Percentiles rank a stretch among this genome's conserved stretches.
These are phyloP conservation scores for Alternaria atra DNA, from an alignment of 2,329 filamentous ascomycete species.

Conservation along the genomic window DNA sequence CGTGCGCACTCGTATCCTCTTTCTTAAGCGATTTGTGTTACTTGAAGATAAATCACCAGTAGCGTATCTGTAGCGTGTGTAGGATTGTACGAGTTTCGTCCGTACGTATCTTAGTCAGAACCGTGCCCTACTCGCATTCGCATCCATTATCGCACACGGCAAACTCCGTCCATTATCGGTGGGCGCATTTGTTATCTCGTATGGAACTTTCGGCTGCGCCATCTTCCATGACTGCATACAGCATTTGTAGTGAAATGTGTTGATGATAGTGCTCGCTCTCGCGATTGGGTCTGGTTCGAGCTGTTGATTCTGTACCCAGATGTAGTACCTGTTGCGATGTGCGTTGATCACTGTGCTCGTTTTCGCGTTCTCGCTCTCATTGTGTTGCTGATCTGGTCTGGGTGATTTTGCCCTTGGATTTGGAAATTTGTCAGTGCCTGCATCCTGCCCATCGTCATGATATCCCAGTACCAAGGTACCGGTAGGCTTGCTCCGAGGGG, in stretches of 20 bases:
- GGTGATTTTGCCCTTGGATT: neutral
- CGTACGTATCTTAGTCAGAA: neutral
- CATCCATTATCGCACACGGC: neutral
- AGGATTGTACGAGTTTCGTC: neutral
- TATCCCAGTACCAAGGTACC: neutral
- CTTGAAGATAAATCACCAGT: neutral
- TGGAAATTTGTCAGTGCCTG: neutral
- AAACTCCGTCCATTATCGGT: neutral
- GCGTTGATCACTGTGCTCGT: conserved; percentile 1
- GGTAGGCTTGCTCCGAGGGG: too few relatives aligned
- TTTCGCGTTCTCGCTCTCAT: conserved; percentile 7
- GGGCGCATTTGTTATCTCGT: neutral
- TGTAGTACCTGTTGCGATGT: neutral
- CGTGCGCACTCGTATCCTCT: neutral
- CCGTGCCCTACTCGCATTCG: neutral
- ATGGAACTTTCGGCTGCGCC: neutral
- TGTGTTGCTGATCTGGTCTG: neutral
- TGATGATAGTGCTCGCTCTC: neutral
- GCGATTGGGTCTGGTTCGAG: neutral
- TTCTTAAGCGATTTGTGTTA: neutral
- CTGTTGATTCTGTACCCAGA: neutral
- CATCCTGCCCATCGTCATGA: too few relatives aligned
- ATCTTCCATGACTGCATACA: neutral
- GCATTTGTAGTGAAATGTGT: neutral
- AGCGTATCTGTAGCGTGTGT: neutral